These are phyloP conservation scores for Solanum pinnatisectum DNA, from an alignment of 257 asterid genomes.

Conservation along the genomic window DNA sequence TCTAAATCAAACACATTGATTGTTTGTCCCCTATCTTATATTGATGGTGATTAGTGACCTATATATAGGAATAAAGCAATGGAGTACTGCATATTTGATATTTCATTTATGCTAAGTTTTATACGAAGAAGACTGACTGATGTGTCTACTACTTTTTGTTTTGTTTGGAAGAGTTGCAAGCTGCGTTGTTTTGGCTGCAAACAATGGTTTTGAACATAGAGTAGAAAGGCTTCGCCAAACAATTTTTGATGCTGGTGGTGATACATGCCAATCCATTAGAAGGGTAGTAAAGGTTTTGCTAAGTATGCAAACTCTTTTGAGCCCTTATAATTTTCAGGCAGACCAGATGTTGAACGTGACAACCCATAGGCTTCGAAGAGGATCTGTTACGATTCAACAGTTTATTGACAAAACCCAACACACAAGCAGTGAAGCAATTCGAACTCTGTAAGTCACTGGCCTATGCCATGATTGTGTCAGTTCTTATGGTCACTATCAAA, in stretches of 20 bases:
- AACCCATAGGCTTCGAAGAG: conserved; percentile 22
- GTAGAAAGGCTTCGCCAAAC: conserved; percentile 27
- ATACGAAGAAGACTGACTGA: not conserved
- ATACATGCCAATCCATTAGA: conserved; percentile 20
- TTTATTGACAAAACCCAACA: conserved; percentile 16
- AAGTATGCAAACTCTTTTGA: conserved; percentile 24
- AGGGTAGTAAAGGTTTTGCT: conserved; percentile 23
- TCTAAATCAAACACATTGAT: not conserved
- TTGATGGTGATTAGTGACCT: not conserved
- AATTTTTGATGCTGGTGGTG: conserved; percentile 25
- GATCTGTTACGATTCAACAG: conserved; percentile 17
- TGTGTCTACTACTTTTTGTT: not conserved
- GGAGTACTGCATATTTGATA: not conserved
- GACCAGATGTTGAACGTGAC: conserved; percentile 22
- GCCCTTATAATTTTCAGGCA: conserved; percentile 27
- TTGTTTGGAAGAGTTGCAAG: conserved; percentile 27
- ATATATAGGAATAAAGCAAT: not conserved
- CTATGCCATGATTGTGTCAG: not conserved
- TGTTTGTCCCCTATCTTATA: not conserved
- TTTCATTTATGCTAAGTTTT: not conserved
- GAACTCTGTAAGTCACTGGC: not conserved
- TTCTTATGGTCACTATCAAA: not conserved
- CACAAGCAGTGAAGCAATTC: conserved; percentile 21
- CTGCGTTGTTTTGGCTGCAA: conserved; percentile 22
- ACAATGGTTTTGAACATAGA: conserved; percentile 17